Base-by-base conservation (phyloP, 2,329 filamentous ascomycete species). In the Byssoonygena ceratinophila region DNA sequence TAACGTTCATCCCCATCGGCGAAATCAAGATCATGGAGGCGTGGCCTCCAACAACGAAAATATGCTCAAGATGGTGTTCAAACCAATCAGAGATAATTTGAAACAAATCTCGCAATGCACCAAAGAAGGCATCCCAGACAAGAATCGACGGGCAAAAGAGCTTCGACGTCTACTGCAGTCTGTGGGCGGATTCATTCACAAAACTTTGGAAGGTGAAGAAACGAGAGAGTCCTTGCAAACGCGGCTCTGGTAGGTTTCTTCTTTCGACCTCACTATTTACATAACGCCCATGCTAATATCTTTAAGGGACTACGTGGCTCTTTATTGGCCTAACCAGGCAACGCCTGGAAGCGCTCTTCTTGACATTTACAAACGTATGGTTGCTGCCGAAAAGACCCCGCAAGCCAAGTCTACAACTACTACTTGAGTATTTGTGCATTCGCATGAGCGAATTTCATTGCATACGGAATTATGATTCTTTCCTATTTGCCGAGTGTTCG, bases 311-410 rank as follows among this genome's bases (percentile, higher is more conserved):
- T 71, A 71, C 56, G 71, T 72, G 45, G 68, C 69, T 16, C 67
- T 68, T 22, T 72, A 73, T 56, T 74, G 72, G 71, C 70, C 71
- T 14, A 73, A 74, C 59, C 71, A 71, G 58, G 70, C 37, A 36
- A 59, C 54, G 4, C 55, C 57, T 16, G 57, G 55, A 46, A 52
- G 47, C 29, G 53, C 57, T 6, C 56, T 59, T 46, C 54, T 54
- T 31, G 52, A 54, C 34, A 58, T 59, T 51, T 58, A 56, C 46
- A 40, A 54, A 14, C 54, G 54, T 9, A 46, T 59, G 39, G 36
- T 54, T 14, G 51, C 46, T 18, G 56, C 52, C 18, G 57, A 53
- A 34, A 46, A 41, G 9, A 39, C 43, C 29, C 20, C 41, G 20
- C 53, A 54, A 52, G n/a, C 40, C 12, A 46, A 46, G 22, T 8